These are phyloP conservation scores for Leishmania guyanensis DNA, from an alignment of 208 protist species.

Conservation along the genomic window DNA sequence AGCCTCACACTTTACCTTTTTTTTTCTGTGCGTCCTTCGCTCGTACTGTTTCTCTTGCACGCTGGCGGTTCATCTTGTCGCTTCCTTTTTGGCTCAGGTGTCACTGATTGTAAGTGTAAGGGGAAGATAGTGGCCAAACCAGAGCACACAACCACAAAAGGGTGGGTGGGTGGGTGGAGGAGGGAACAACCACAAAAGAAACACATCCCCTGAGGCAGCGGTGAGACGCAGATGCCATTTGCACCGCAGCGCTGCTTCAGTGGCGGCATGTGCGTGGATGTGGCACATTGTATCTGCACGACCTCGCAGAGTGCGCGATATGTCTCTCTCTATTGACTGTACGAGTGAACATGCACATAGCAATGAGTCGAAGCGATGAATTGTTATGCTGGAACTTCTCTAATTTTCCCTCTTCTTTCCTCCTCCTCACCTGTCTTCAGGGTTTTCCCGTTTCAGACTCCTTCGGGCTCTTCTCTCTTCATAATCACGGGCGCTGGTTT, in stretches of 20 bases:
- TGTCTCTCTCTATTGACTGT: neutral
- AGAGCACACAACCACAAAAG: neutral
- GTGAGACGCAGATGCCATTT: neutral
- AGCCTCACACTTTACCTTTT: neutral
- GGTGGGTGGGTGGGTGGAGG: too few relatives aligned
- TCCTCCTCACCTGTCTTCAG: neutral
- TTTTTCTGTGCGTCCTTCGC: neutral
- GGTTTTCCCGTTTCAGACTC: neutral
- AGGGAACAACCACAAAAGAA: neutral
- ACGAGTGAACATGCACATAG: neutral
- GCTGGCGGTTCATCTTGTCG: slow-evolving; percentile 1
- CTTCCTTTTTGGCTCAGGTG: neutral
- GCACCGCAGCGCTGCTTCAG: neutral
- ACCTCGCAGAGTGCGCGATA: neutral
- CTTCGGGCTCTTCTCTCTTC: neutral
- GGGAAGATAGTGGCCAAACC: neutral
- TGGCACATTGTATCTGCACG: neutral
- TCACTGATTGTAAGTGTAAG: neutral
- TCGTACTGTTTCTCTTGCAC: neutral
- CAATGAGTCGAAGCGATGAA: neutral
- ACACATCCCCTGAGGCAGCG: neutral
- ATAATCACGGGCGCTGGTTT: neutral
- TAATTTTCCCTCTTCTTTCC: neutral
- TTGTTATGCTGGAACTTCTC: neutral
- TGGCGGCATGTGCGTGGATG: neutral